Base-by-base conservation (phyloP, 2,329 filamentous ascomycete genomes). In the Botrytis fragariae region DNA sequence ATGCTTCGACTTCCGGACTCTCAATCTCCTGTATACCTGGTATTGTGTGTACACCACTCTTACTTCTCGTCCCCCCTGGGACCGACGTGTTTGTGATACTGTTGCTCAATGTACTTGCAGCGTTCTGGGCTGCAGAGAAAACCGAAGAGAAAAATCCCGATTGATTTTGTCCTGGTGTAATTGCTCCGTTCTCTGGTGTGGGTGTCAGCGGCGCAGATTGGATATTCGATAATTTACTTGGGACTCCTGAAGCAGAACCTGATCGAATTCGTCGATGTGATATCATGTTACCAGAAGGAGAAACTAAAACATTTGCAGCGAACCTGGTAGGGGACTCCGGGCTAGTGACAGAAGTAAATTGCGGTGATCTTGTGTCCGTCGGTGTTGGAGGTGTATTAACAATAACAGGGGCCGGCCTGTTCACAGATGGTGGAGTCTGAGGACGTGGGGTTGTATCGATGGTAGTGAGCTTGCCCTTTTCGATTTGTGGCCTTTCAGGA, bases 121-220 rank as follows among this genome's bases (percentile, higher is more conserved):
- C 95, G 87, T 92, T 98, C 82, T 98, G 95, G 29, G 96, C 96
- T 63, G 92, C 95, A 59, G 94, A 95, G 76, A 99, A 90, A 80
- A 99, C 93, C 39, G 93, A 95, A 7, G 94, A 97, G 83, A 99
- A 98, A 84, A 99, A 98, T 1, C 94, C 91, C 54, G 87, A 85
- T 72, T 88, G 87, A 42, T 32, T 39, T 59, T 72, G 70, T 44
- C 88, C 86, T 74, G 85, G 69, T 75, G 83, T 75, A 75, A 82
- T 82, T 5, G 82, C 79, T 78, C 91, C 91, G 82, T 83, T 86
- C 81, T 98, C 95, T 54, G 89, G 86, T 0, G 91, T 92, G 12
- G 94, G 93, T 4, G 94, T 93, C 70, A 96, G 85, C 14, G 94
- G 92, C 25, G 88, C 89, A 72, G 88, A 87, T 76, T 90, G 90